A percentile compares a stretch with the other conserved stretches of the same genome.
Evolutionary conservation across 805 yeast genomes (phyloP).

Genomic region (Yarrowia sp.): DNA sequence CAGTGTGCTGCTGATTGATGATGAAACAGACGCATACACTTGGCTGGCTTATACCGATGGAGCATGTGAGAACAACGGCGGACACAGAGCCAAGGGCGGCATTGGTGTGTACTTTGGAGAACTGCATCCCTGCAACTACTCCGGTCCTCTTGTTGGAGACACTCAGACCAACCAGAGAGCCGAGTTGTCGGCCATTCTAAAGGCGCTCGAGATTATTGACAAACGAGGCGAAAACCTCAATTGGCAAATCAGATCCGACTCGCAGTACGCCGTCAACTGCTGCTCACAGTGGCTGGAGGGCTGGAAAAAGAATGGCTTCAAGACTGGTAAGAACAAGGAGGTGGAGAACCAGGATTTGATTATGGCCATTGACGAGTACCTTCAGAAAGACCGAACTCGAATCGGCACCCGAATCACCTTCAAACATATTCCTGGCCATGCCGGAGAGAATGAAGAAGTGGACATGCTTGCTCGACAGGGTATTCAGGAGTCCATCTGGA

Average conservation of each 20-base stretch:
- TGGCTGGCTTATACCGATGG: slow-evolving; percentile 50
- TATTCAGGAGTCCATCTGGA: neutral
- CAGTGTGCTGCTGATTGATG: slow-evolving; percentile 44
- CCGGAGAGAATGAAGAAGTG: slow-evolving; percentile 8
- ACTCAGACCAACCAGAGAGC: slow-evolving; percentile 69
- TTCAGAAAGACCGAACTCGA: neutral
- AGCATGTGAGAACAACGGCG: slow-evolving; percentile 63
- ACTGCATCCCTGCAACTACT: slow-evolving; percentile 19
- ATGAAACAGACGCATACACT: slow-evolving; percentile 62
- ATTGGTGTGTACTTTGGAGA: slow-evolving; percentile 53
- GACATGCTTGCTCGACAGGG: slow-evolving; percentile 1
- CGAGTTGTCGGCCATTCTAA: slow-evolving; percentile 46
- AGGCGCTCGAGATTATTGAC: slow-evolving; percentile 22
- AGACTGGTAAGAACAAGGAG: slow-evolving; percentile 13
- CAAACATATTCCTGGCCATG: slow-evolving; percentile 8
- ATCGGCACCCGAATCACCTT: slow-evolving; percentile 16
- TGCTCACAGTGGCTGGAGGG: slow-evolving; percentile 25
- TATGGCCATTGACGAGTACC: slow-evolving; percentile 15
- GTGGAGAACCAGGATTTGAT: slow-evolving; percentile 21
- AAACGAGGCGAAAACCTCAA: slow-evolving; percentile 58
- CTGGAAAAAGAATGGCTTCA: slow-evolving; percentile 20
- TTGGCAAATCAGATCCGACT: slow-evolving; percentile 76
- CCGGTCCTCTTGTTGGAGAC: neutral
- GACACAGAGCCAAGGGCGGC: slow-evolving; percentile 76
- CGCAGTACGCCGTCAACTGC: slow-evolving; percentile 66